Conservation (phyloP, 2,329 filamentous ascomycete genomes). For the Epichloe brachyelytri region DNA sequence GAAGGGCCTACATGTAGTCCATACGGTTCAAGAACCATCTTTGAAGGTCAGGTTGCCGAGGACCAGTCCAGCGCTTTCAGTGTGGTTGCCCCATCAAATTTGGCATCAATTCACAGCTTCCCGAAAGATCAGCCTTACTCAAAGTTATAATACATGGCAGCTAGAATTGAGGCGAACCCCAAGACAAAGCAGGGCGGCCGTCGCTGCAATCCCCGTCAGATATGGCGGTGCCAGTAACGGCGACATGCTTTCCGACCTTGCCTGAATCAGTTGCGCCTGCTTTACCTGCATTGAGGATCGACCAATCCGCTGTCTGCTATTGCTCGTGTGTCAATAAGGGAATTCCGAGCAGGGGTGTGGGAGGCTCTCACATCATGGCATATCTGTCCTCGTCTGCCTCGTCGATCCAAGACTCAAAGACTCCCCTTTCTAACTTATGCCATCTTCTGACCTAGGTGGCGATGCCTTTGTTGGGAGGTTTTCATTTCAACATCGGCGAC, state of each 20-base stretch:
- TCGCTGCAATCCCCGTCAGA: neutral
- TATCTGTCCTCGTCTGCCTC: neutral
- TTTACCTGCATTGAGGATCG: neutral
- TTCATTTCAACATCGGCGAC: neutral
- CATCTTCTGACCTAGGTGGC: too few species aligned
- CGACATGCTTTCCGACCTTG: neutral
- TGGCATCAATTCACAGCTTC: neutral
- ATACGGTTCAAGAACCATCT: neutral
- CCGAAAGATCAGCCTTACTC: neutral
- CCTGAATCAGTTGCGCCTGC: neutral
- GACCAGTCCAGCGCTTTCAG: neutral
- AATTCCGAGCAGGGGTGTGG: neutral
- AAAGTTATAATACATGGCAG: neutral
- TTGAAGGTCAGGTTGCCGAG: neutral
- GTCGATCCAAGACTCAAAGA: neutral
- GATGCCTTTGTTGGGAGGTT: neutral
- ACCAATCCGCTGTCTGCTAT: neutral
- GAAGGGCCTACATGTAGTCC: neutral
- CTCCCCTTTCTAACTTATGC: neutral
- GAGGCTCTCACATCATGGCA: neutral
- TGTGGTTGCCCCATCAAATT: too few species aligned
- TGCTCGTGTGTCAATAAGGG: neutral
- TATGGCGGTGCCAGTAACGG: neutral
- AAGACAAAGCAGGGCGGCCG: neutral
- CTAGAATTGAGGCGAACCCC: neutral